These are phyloP conservation scores for Coelastrella sp. DNA, from an alignment of 139 green algal genomes.

Conservation along the genomic window DNA sequence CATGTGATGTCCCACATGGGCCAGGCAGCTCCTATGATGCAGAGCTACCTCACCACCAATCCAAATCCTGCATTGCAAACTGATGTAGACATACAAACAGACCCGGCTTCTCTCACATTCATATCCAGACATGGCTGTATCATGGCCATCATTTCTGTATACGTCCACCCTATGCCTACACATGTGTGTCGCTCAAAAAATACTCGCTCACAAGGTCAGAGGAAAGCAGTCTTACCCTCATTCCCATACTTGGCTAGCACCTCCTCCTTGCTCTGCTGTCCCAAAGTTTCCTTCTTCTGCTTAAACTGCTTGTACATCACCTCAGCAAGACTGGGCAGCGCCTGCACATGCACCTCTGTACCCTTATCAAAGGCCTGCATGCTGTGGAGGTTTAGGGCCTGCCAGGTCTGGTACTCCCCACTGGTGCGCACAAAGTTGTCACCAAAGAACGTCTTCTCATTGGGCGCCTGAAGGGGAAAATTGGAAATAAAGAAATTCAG, in stretches of 20 bases:
- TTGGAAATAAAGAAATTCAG: too few species aligned
- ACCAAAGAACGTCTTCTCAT: conserved; percentile 84
- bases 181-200: too few species aligned
- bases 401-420: conserved; percentile 86
- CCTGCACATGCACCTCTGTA: conserved; percentile 61
- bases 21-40: too few species aligned
- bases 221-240: conserved; percentile 29
- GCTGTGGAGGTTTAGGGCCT: conserved; percentile 88
- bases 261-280: conserved; percentile 67
- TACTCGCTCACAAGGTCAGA: too few species aligned
- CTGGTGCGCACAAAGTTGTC: conserved; percentile 94
- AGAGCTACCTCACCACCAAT: too few species aligned
- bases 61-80: too few species aligned
- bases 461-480: conserved; percentile 20
- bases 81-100: too few species aligned
- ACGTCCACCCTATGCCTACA: too few species aligned
- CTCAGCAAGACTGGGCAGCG: conserved; percentile 92
- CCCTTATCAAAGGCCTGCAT: conserved; percentile 87
- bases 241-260: conserved; percentile 93
- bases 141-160: too few species aligned
- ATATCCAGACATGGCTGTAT: too few species aligned
- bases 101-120: too few species aligned
- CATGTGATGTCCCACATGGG: too few species aligned
- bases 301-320: conserved; percentile 91
- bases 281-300: conserved; percentile 90